Base-by-base conservation (phyloP, 129 eudicot species). In the Flaveria robusta region DNA sequence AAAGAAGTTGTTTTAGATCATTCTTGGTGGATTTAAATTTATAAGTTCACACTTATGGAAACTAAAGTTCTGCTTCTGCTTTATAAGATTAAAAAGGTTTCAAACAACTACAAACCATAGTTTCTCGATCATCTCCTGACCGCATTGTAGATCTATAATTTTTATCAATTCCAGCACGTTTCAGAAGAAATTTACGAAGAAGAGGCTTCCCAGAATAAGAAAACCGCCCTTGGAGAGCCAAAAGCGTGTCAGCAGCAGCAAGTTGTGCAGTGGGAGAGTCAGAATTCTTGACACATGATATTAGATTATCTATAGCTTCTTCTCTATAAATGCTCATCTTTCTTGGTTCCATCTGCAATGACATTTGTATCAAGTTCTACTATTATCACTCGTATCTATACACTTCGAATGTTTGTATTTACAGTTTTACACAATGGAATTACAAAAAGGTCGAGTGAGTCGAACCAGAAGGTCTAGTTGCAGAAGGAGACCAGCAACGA, bases 241-340 rank as follows among this genome's bases (percentile, higher is more conserved):
- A 37, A 74, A 91, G 76, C 15, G 90, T 88, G 81, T 86, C 87
- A 47, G 87, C 87, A 56, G 97, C 97, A 22, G 80, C 85, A 65
- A 86, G 74, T 71, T 88, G 94, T 50, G 89, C 77, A 67, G 76
- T 68, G 5, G 91, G 97, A 52, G 78, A 85, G 52, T 86, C 86
- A 10, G 88, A 76, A 76, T 86, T 86, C 58, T 68, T 83, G 5
- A 91, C 88, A 75, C 94, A 91, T 5, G 80, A 69, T 70, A 88
- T 79, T 6, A 91, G 90, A 70, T 81, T 62, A 85, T 88, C 97
- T 23, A 91, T 85, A 3, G 97, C 91, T 75, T 91, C 97, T 85
- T 91, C 97, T 83, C 97, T 52, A 42, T 86, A 91, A 2, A 91
- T 86, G 59, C 97, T 91, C 89, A 82, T 85, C 81, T 91, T 88